Evolutionary conservation across 176 grass and related monocot genomes (phyloP).

Genomic region (sorghum (Sorghum bicolor)): DNA sequence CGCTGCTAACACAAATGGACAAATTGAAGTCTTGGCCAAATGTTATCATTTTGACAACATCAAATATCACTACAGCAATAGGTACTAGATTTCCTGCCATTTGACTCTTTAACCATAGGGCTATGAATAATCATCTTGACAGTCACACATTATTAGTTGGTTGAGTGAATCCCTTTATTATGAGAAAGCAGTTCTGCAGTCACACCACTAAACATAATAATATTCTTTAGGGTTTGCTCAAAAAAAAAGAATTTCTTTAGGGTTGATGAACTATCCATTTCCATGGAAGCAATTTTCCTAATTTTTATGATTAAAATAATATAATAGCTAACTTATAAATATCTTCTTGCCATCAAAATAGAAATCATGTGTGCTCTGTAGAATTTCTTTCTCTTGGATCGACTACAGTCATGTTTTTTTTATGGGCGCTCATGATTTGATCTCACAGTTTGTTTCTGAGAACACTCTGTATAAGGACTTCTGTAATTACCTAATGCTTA

Average conservation of each 20-base stretch:
- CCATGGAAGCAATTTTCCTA: background rate
- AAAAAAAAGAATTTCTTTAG: too few species aligned
- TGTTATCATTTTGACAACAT: slow-evolving; percentile 98
- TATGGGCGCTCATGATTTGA: background rate
- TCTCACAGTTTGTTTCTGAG: background rate
- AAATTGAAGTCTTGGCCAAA: slow-evolving; percentile 99
- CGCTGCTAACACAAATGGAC: slow-evolving; percentile 97
- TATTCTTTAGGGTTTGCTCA: slow-evolving; percentile 4
- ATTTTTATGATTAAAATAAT: background rate
- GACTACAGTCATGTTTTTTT: background rate
- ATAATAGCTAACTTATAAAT: background rate
- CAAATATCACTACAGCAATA: slow-evolving; percentile 97
- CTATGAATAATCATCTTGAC: slow-evolving; percentile 8
- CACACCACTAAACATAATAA: background rate
- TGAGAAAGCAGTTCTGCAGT: background rate
- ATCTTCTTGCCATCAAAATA: slow-evolving; percentile 19
- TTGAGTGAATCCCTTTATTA: background rate
- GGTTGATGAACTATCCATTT: background rate
- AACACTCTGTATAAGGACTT: background rate
- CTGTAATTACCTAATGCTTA: slow-evolving; percentile 10
- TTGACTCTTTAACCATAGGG: background rate
- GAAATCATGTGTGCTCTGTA: slow-evolving; percentile 1
- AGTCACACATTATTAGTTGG: background rate
- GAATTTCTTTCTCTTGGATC: background rate
- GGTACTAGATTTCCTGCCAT: slow-evolving; percentile 51